Base-by-base conservation (phyloP, 139 green algal species). In the Closterium sp. region DNA sequence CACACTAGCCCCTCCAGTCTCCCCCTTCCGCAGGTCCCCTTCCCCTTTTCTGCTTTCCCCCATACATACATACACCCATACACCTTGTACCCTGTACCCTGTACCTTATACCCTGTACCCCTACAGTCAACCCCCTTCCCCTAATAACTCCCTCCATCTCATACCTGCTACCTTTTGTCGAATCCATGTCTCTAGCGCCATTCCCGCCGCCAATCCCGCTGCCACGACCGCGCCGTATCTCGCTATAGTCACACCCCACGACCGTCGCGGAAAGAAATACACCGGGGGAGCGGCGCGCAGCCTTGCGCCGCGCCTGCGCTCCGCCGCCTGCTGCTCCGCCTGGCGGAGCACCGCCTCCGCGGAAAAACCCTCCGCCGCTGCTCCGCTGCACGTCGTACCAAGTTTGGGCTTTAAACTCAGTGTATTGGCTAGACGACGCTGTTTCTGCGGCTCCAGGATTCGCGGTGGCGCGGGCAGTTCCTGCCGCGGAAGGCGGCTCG, bases 161-260 rank as follows among this genome's bases (percentile, higher is more conserved):
- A 9, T 79, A 88, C 85, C 85, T 88, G 85, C 85, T 22, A 88
- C 85, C 2, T 88, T 88, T 32, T 88, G 29, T 32, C 30, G 29
- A 24, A 88, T 88, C 85, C 85, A 88, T 13, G 29, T 31, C 85
- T 88, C 85, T 32, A 88, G 29, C 85, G 30, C 29, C 85, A 88
- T 88, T 5, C 85, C 85, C 13, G 85, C 85, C 29, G 19, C 85
- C 29, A 88, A 21, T 21, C 85, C 85, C 85, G 85, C 85, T 0
- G 85, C 85, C 2, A 32, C 0, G 21, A 88, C 29, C 85, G 85
- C 85, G 85, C 85, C 85, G 85, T 88, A 88, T 32, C 24, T 31
- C 85, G 85, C 85, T 32, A 88, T 22, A 31, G 85, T 32, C 85
- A 32, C 85, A 32, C 85, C 85, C 85, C 29, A 32, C 85, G 85